Evolutionary conservation across 495 filamentous ascomycete genomes (phyloP).

Genomic region (Aspergillus olivimuriae): DNA sequence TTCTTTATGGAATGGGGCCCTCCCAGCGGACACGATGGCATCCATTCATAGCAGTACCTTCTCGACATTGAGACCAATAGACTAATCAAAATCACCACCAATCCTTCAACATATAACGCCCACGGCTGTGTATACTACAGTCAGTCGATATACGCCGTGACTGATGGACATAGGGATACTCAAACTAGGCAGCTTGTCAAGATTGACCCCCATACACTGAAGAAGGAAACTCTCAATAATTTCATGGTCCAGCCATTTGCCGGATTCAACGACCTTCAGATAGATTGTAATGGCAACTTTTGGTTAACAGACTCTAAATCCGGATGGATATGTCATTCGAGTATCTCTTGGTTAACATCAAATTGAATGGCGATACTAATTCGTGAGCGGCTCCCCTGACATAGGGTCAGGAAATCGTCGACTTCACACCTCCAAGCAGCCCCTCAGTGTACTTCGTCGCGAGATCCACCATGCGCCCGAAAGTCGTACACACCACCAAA

Average conservation of each 20-base stretch:
- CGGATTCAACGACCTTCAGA: constrained; percentile 12
- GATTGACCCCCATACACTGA: constrained; percentile 4
- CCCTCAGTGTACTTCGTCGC: constrained; percentile 28
- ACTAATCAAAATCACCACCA: constrained; percentile 6
- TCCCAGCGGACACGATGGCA: constrained; percentile 8
- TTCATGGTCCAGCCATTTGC: constrained; percentile 10
- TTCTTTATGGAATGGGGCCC: constrained; percentile 15
- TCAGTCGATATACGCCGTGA: constrained; percentile 8
- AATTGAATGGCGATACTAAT: too few species aligned
- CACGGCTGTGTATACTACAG: constrained; percentile 12
- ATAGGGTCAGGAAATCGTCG: constrained; percentile 10
- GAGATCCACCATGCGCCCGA: constrained; percentile 45
- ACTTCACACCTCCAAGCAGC: constrained; percentile 16
- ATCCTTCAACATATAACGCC: constrained; percentile 8
- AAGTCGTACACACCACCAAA: constrained; percentile 66
- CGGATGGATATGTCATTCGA: constrained; percentile 1
- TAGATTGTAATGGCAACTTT: constrained; percentile 10
- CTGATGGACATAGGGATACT: constrained; percentile 5
- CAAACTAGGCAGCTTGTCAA: constrained; percentile 2
- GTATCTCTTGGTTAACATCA: background rate
- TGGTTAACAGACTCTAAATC: constrained; percentile 12
- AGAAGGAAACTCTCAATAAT: constrained; percentile 10
- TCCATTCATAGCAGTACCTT: constrained; percentile 13
- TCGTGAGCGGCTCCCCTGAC: too few species aligned
- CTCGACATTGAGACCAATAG: constrained; percentile 8